Conservation (phyloP, 2,329 filamentous ascomycete genomes). For the Alternaria gansuensis region DNA sequence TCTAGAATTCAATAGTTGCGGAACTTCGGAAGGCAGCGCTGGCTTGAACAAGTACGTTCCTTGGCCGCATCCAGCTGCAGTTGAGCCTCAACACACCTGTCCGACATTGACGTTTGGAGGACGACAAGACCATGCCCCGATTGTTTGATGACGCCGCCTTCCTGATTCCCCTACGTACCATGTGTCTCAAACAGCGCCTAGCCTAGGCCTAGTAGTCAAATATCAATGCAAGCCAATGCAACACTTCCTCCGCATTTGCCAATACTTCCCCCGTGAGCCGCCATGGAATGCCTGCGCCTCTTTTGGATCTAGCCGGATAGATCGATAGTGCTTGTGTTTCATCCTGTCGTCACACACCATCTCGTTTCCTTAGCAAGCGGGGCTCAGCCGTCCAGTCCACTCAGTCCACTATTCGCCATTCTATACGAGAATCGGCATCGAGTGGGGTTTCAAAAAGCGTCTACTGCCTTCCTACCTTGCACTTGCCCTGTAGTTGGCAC, state of each 20-base stretch:
- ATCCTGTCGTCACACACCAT: conserved; percentile 18
- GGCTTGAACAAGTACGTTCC: conserved; percentile 17
- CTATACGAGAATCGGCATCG: conserved; percentile 24
- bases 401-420: conserved; percentile 22
- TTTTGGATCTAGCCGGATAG: conserved; percentile 27
- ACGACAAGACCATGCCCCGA: background rate
- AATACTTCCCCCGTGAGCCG: conserved; percentile 16
- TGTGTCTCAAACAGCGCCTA: conserved; percentile 18
- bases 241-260: conserved; percentile 10
- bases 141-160: conserved; percentile 16
- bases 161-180: conserved; percentile 11
- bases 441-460: conserved; percentile 26
- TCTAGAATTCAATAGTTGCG: conserved; percentile 18
- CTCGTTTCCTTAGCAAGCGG: conserved; percentile 28
- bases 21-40: background rate
- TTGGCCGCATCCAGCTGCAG: conserved; percentile 4
- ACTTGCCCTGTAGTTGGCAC: conserved; percentile 16
- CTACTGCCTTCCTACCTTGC: conserved; percentile 18
- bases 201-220: conserved; percentile 12
- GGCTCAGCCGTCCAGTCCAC: conserved; percentile 25
- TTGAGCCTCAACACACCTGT: conserved; percentile 8
- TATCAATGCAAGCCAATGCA: conserved; percentile 17
- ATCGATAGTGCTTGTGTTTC: conserved; percentile 27
- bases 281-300: conserved; percentile 17
- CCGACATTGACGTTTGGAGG: conserved; percentile 5